Evolutionary conservation across 345 rosid species (phyloP).

Genomic region (Lepidium aucheri): DNA sequence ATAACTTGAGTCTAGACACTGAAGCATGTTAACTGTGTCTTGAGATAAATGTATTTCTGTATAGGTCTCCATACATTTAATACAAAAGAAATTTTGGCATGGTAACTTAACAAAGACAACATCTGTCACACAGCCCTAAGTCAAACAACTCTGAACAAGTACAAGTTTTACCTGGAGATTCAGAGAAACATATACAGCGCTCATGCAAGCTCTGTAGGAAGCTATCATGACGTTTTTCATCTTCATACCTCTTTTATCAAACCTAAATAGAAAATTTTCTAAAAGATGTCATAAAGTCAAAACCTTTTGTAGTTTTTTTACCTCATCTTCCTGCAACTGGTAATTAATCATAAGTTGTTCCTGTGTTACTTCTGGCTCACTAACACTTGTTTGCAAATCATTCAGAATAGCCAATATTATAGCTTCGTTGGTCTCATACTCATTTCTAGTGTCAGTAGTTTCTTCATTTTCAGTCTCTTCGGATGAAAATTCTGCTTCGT

Average conservation of each 20-base stretch:
- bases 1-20: conserved; percentile 64
- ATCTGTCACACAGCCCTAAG: conserved; percentile 28
- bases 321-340: conserved; percentile 75
- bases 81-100: conserved; percentile 77
- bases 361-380: conserved; percentile 51
- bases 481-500: neutral
- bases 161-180: conserved; percentile 44
- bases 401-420: conserved; percentile 32
- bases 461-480: conserved; percentile 10
- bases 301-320: neutral
- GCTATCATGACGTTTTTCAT: conserved; percentile 51
- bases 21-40: conserved; percentile 68
- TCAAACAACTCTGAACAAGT: neutral
- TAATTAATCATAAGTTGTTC: conserved; percentile 57
- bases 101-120: conserved; percentile 61
- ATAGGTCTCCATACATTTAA: conserved; percentile 68
- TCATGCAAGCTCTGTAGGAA: conserved; percentile 61
- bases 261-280: neutral
- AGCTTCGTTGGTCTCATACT: conserved; percentile 17
- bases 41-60: conserved; percentile 57
- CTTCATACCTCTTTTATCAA: conserved; percentile 52
- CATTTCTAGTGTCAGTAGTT: neutral
- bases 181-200: conserved; percentile 67
- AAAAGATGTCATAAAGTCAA: neutral
- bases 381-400: conserved; percentile 30